These are phyloP conservation scores for Aspergillus steynii DNA, from an alignment of 495 filamentous ascomycete species.

Conservation along the genomic window DNA sequence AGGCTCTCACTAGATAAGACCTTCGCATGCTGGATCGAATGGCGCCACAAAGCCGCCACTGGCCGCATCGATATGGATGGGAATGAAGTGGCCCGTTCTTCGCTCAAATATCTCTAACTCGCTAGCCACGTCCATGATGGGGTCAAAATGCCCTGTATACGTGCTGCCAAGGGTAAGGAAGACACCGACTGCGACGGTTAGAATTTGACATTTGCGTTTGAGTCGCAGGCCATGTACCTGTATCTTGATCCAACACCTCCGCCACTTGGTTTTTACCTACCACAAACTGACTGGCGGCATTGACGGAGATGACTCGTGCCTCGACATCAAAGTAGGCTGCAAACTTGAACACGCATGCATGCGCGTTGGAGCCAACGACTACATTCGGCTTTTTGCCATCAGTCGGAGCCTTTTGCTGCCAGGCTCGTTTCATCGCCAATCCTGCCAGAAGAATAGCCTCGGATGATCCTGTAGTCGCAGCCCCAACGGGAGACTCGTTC, in stretches of 20 bases:
- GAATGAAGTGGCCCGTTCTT: conserved; percentile 64
- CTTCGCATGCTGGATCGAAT: conserved; percentile 63
- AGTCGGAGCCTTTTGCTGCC: conserved; percentile 59
- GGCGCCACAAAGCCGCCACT: conserved; percentile 74
- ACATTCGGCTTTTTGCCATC: too few species aligned
- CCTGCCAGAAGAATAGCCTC: conserved; percentile 77
- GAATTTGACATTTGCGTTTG: neutral
- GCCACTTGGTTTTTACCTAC: conserved; percentile 64
- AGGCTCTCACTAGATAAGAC: conserved; percentile 54
- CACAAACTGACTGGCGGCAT: conserved; percentile 58
- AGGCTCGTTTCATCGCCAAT: conserved; percentile 75
- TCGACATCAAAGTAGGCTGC: conserved; percentile 78
- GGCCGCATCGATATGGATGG: conserved; percentile 76
- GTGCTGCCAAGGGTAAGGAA: conserved; percentile 76
- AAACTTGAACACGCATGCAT: conserved; percentile 73
- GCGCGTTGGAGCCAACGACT: conserved; percentile 76
- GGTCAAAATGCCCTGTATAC: conserved; percentile 77
- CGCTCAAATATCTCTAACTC: conserved; percentile 66
- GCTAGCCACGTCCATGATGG: conserved; percentile 66
- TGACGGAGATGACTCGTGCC: conserved; percentile 67
- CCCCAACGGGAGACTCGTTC: conserved; percentile 67
- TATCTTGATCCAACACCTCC: conserved; percentile 74
- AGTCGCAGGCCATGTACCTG: conserved; percentile 33
- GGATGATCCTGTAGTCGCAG: conserved; percentile 70
- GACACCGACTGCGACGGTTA: conserved; percentile 48